Evolutionary conservation across 2,329 filamentous ascomycete genomes (phyloP).

Genomic region (Aspergillus felis): DNA sequence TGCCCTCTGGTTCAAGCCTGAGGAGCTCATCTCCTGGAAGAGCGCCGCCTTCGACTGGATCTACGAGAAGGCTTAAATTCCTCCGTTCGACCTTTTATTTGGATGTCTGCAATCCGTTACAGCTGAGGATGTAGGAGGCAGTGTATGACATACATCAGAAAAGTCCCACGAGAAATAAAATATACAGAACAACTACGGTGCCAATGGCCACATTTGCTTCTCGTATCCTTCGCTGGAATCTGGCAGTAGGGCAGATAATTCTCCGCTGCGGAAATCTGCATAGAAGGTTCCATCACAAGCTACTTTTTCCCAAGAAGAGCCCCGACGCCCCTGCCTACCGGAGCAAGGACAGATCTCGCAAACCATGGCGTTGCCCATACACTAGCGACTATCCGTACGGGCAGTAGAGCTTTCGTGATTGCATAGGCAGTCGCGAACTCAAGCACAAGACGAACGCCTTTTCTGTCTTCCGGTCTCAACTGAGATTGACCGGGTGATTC

Average conservation of each 20-base stretch:
- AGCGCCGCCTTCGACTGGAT: constrained; percentile 83
- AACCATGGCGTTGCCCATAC: constrained; percentile 93
- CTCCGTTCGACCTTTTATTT: constrained; percentile 16
- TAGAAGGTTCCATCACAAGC: constrained; percentile 1
- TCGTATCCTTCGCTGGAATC: neutral
- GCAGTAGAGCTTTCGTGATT: constrained; percentile 79
- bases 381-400: constrained; percentile 70
- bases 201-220: neutral
- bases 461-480: constrained; percentile 28
- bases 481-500: constrained; percentile 17
- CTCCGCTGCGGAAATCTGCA: neutral
- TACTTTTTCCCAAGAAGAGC: constrained; percentile 36
- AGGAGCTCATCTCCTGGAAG: constrained; percentile 83
- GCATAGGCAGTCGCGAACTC: constrained; percentile 86
- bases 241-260: neutral
- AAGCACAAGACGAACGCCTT: constrained; percentile 53
- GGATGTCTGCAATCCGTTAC: constrained; percentile 11
- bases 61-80: constrained; percentile 75
- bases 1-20: constrained; percentile 92
- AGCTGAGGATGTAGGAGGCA: constrained; percentile 6
- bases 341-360: constrained; percentile 61
- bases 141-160: constrained; percentile 7
- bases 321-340: constrained; percentile 39
- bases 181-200: neutral
- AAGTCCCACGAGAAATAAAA: neutral